Conservation (phyloP, 2,329 filamentous ascomycete genomes). For the Pestalotiopsis sp. region DNA sequence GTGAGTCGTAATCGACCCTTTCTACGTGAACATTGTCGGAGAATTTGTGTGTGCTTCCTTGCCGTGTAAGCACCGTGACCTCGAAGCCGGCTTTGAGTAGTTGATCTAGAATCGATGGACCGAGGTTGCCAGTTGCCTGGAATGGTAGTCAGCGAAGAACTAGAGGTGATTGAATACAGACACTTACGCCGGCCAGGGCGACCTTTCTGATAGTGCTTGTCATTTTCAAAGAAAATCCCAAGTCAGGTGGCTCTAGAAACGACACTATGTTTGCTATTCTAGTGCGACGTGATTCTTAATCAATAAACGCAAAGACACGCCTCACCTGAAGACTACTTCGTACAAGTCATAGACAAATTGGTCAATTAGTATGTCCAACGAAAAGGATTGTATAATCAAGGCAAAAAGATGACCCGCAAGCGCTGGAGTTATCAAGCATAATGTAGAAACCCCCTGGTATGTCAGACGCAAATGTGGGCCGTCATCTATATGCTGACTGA, state of each 20-base stretch:
- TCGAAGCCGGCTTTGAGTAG: neutral
- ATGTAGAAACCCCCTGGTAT: too few relatives aligned
- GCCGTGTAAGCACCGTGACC: neutral
- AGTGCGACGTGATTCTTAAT: too few relatives aligned
- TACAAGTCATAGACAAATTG: too few relatives aligned
- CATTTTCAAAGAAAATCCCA: neutral
- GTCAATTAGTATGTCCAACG: too few relatives aligned
- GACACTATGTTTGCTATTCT: too few relatives aligned
- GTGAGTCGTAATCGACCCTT: conserved; percentile 15
- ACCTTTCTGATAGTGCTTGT: neutral
- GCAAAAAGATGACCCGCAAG: too few relatives aligned
- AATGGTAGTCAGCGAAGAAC: neutral
- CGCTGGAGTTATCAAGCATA: too few relatives aligned
- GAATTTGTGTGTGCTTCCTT: neutral
- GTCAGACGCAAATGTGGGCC: too few relatives aligned
- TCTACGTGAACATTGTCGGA: neutral
- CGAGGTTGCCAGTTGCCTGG: neutral
- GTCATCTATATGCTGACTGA: too few relatives aligned
- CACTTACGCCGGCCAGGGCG: neutral
- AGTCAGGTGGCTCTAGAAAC: neutral
- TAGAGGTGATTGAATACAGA: neutral
- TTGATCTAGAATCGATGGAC: neutral
- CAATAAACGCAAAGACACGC: too few relatives aligned
- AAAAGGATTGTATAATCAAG: too few relatives aligned
- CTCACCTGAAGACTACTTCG: too few relatives aligned